A percentile compares a stretch with the other conserved stretches of the same genome.
Conservation (phyloP, 345 rosid species). For the Eucalyptus guilfoylei region DNA sequence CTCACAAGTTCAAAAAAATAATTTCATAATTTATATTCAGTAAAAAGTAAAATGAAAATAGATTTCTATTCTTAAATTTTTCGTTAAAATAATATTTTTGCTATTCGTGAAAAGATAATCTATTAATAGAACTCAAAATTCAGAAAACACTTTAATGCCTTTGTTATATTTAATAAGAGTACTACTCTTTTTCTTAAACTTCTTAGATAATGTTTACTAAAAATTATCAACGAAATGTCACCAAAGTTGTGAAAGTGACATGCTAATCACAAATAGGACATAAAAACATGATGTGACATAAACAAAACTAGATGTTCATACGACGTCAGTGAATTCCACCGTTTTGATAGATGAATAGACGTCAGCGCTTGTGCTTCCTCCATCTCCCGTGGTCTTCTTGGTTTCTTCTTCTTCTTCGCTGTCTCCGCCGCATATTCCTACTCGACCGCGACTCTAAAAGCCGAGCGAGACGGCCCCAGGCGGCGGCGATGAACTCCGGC, state of each 20-base stretch:
- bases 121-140: background rate
- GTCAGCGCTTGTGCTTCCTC: background rate
- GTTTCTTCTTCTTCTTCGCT: background rate
- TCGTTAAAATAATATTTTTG: background rate
- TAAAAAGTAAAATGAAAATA: background rate
- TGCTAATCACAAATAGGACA: background rate
- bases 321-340: background rate
- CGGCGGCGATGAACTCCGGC: background rate
- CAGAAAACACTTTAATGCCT: background rate
- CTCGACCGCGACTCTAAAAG: background rate
- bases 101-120: background rate
- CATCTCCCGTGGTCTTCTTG: background rate
- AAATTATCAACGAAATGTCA: background rate
- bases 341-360: background rate
- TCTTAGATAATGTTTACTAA: background rate
- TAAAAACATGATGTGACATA: background rate
- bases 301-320: background rate
- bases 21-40: background rate
- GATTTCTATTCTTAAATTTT: background rate
- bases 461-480: background rate
- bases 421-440: background rate
- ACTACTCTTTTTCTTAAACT: background rate
- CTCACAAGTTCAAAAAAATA: rapidly evolving
- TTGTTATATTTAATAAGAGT: background rate
- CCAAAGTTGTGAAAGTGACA: background rate